These are phyloP conservation scores for Thecaphora thlaspeos DNA, from an alignment of 1,284 basidiomycete genomes.

Conservation along the genomic window DNA sequence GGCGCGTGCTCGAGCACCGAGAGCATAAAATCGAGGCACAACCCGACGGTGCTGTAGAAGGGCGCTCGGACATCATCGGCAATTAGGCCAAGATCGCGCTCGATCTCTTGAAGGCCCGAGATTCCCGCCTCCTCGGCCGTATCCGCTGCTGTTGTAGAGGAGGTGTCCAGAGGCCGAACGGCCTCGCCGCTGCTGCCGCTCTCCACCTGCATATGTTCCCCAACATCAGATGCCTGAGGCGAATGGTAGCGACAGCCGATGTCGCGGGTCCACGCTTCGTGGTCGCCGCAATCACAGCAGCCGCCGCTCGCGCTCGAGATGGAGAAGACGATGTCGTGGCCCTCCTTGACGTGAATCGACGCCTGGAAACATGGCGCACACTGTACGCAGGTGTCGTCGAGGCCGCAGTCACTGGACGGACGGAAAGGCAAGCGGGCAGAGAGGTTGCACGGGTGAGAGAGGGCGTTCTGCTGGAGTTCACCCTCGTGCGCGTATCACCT, in stretches of 20 bases:
- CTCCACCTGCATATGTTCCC: not conserved
- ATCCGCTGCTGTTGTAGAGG: not conserved
- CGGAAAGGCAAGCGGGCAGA: not conserved
- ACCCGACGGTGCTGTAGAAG: slow-evolving; percentile 72
- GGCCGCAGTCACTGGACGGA: slow-evolving; percentile 43
- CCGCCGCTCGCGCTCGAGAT: slow-evolving; percentile 49
- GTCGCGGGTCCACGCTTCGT: slow-evolving; percentile 53
- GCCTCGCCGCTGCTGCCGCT: not conserved
- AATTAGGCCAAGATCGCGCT: not conserved
- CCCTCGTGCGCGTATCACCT: too few species aligned
- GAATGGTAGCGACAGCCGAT: slow-evolving; percentile 52
- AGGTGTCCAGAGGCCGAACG: not conserved
- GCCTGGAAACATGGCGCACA: slow-evolving; percentile 55
- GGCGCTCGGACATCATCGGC: slow-evolving; percentile 67
- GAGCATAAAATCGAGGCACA: slow-evolving; percentile 79
- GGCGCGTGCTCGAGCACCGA: slow-evolving; percentile 82
- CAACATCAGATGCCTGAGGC: not conserved
- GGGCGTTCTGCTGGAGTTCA: too few species aligned
- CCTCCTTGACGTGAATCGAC: slow-evolving; percentile 44
- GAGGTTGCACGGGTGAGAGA: too few species aligned
- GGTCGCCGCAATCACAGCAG: slow-evolving; percentile 57
- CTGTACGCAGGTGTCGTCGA: slow-evolving; percentile 56
- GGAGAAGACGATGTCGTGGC: slow-evolving; percentile 55
- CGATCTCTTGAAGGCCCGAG: not conserved
- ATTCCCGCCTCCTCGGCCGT: not conserved